phyloP scores from a whole-genome alignment of 345 rosid species.

The Arabis hirsuta region DNA sequence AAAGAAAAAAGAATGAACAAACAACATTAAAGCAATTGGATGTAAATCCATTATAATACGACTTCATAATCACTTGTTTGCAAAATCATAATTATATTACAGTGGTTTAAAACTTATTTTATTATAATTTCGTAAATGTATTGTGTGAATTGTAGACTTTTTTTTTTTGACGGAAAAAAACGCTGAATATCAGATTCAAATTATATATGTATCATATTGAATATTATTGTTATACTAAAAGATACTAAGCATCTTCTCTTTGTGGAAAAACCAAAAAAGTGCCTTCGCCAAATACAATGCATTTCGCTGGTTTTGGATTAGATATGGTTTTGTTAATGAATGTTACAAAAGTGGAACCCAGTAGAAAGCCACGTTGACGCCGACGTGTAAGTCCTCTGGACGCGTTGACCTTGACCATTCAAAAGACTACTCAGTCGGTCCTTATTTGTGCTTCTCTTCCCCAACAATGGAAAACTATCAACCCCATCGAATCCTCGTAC shows the following conservation, averaged over 20 bases:
- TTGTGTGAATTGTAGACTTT: background rate
- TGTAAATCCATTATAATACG: background rate
- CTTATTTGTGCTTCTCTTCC: slow-evolving; percentile 19
- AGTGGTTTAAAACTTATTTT: background rate
- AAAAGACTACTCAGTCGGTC: slow-evolving; percentile 31
- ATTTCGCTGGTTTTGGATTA: slow-evolving; percentile 24
- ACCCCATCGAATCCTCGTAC: background rate
- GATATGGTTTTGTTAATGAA: slow-evolving; percentile 23
- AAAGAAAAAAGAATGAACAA: background rate
- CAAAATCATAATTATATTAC: background rate
- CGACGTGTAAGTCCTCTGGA: slow-evolving; percentile 42
- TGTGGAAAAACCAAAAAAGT: background rate
- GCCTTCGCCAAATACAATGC: slow-evolving; percentile 36
- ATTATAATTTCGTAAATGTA: background rate
- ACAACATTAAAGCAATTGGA: background rate
- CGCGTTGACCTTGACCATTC: slow-evolving; percentile 46
- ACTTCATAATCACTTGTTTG: slow-evolving; percentile 5
- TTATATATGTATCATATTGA: background rate
- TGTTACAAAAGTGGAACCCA: slow-evolving; percentile 22
- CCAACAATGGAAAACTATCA: slow-evolving; percentile 42
- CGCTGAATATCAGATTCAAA: background rate
- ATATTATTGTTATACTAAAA: background rate
- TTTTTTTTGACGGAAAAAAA: no score
- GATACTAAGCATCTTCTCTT: background rate
- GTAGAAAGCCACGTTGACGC: slow-evolving; percentile 36